Conservation (phyloP, 345 rosid genomes). For the Arabidopsis thaliana region DNA sequence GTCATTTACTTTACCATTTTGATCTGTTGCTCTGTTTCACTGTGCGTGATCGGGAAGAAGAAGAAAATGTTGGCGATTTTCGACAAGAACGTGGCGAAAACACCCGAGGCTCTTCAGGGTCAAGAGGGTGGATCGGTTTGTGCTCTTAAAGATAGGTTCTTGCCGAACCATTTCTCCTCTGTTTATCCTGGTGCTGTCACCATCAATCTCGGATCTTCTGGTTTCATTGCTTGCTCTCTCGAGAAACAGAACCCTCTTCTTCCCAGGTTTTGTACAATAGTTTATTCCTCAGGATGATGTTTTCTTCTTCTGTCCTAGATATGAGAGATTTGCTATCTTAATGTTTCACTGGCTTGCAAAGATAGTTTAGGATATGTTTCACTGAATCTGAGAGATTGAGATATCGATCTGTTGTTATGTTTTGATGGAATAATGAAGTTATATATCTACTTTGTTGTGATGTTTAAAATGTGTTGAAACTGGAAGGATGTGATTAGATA, state of each 20-base stretch:
- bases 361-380: background rate
- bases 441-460: background rate
- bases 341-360: background rate
- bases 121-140: slow-evolving; percentile 55
- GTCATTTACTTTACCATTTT: slow-evolving; percentile 10
- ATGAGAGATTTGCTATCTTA: background rate
- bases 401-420: slow-evolving; percentile 21
- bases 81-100: slow-evolving; percentile 81
- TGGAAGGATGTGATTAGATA: background rate
- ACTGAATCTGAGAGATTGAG: background rate
- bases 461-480: background rate
- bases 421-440: background rate
- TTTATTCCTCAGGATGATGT: background rate
- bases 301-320: slow-evolving; percentile 2
- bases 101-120: slow-evolving; percentile 75
- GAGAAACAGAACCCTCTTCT: slow-evolving; percentile 81
- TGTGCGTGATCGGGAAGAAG: slow-evolving; percentile 25
- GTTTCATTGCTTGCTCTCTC: slow-evolving; percentile 73
- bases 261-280: slow-evolving; percentile 58
- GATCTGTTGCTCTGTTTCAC: slow-evolving; percentile 19
- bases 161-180: slow-evolving; percentile 65
- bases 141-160: slow-evolving; percentile 70
- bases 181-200: slow-evolving; percentile 61
- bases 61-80: slow-evolving; percentile 80
- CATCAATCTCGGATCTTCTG: slow-evolving; percentile 83